A percentile compares a stretch with the other conserved stretches of the same genome.
These are phyloP conservation scores for Blepharisma japonicum DNA, from an alignment of 73 alveolate genomes.

Conservation along the genomic window DNA sequence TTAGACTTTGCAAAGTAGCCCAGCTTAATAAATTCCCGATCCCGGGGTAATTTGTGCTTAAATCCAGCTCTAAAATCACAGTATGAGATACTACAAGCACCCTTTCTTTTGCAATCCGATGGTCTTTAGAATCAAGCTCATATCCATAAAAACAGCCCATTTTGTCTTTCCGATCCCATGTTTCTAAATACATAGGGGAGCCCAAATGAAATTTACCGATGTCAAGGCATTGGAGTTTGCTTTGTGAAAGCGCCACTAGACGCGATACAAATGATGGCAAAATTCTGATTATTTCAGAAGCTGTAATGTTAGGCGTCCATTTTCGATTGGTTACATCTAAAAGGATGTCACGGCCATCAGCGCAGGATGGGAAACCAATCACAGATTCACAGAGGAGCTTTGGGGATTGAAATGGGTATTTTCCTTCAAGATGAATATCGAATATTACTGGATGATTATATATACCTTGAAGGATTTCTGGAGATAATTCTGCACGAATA, in stretches of 20 bases:
- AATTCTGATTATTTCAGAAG: conserved; percentile 38
- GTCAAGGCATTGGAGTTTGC: conserved; percentile 34
- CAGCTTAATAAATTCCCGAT: conserved; percentile 41
- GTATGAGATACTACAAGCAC: conserved; percentile 41
- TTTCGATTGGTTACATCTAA: conserved; percentile 42
- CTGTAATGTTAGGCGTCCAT: conserved; percentile 52
- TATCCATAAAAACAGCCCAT: conserved; percentile 33
- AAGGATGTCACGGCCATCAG: conserved; percentile 56
- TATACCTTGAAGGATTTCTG: not conserved
- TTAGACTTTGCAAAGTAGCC: conserved; percentile 53
- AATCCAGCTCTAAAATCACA: conserved; percentile 40
- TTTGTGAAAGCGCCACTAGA: not conserved
- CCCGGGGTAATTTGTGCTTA: conserved; percentile 9
- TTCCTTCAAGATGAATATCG: conserved; percentile 47
- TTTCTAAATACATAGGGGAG: conserved; percentile 28
- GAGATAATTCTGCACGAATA: not conserved
- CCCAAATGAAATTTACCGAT: conserved; percentile 51
- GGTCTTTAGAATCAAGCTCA: conserved; percentile 37
- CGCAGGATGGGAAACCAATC: conserved; percentile 37
- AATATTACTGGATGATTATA: conserved; percentile 24
- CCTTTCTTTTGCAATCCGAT: conserved; percentile 28
- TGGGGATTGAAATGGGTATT: conserved; percentile 55
- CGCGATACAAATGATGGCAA: conserved; percentile 43
- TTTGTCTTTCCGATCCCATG: conserved; percentile 40
- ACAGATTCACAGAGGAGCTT: conserved; percentile 39